These are phyloP conservation scores for Dactylellina cionopaga DNA, from an alignment of 2,329 filamentous ascomycete species.

Conservation along the genomic window DNA sequence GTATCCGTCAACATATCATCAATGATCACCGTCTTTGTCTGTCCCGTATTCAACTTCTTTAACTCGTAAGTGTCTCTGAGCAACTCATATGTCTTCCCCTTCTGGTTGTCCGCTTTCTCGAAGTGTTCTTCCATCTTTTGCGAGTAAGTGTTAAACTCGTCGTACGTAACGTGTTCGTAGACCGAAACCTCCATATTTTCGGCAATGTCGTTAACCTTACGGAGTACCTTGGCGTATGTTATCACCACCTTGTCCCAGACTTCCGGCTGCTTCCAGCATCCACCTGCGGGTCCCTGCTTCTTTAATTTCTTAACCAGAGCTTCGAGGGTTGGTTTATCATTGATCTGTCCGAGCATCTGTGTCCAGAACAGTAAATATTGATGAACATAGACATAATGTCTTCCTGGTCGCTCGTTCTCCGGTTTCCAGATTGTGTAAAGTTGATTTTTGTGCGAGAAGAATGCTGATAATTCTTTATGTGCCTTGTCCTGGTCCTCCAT, in stretches of 20 bases:
- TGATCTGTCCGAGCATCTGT: conserved; percentile 75
- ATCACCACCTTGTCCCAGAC: conserved; percentile 72
- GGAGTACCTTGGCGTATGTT: conserved; percentile 69
- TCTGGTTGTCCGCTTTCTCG: conserved; percentile 47
- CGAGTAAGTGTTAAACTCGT: conserved; percentile 72
- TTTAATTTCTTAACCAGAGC: conserved; percentile 80
- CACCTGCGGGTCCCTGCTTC: conserved; percentile 76
- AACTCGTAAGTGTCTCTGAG: conserved; percentile 74
- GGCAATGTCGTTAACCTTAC: conserved; percentile 67
- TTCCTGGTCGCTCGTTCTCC: conserved; percentile 80
- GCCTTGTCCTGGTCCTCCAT: conserved; percentile 68
- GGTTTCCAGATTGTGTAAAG: conserved; percentile 95
- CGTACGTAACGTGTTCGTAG: conserved; percentile 72
- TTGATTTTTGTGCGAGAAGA: conserved; percentile 95
- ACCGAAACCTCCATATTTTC: conserved; percentile 72
- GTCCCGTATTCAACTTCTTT: conserved; percentile 81
- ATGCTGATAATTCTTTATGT: conserved; percentile 80
- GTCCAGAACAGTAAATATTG: conserved; percentile 87
- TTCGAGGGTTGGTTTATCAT: conserved; percentile 80
- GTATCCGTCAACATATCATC: conserved; percentile 94
- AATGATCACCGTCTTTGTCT: conserved; percentile 85
- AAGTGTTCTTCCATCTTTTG: conserved; percentile 69
- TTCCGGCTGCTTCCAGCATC: conserved; percentile 70
- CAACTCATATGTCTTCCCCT: conserved; percentile 67
- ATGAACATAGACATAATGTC: conserved; percentile 91